These are phyloP conservation scores for Phaeolepiota aurea DNA, from an alignment of 768 basidiomycete species.

Conservation along the genomic window DNA sequence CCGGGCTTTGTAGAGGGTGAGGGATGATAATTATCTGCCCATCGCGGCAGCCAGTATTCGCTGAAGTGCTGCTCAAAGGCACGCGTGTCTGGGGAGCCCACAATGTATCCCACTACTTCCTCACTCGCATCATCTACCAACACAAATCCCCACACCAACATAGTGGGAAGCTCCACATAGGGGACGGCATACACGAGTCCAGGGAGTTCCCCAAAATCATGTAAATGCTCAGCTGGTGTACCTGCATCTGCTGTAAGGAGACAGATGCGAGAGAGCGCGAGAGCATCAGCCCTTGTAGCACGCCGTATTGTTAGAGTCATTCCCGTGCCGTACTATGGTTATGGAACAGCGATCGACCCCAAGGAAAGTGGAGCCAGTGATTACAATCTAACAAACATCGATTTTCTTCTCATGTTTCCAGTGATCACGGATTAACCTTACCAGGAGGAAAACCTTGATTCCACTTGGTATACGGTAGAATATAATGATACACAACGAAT, in stretches of 20 bases:
- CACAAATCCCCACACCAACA: slow-evolving; percentile 56
- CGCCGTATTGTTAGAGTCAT: slow-evolving; percentile 47
- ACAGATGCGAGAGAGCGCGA: slow-evolving; percentile 62
- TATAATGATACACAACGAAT: slow-evolving; percentile 9
- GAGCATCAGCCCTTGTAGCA: slow-evolving; percentile 44
- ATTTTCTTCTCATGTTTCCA: background rate
- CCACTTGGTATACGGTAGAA: slow-evolving; percentile 6
- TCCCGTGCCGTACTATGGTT: background rate
- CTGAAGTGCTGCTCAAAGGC: slow-evolving; percentile 48
- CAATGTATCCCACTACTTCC: slow-evolving; percentile 62
- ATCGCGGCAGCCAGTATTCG: slow-evolving; percentile 58
- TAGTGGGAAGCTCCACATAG: slow-evolving; percentile 59
- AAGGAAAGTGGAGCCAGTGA: no score
- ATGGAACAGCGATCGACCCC: background rate
- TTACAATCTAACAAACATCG: background rate
- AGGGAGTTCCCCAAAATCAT: slow-evolving; percentile 56
- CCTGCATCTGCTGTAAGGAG: slow-evolving; percentile 70
- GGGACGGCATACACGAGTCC: slow-evolving; percentile 72
- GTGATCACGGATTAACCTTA: background rate
- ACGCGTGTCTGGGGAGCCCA: slow-evolving; percentile 63
- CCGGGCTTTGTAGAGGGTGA: slow-evolving; percentile 24
- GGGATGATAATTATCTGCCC: slow-evolving; percentile 46
- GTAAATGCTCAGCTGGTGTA: slow-evolving; percentile 50
- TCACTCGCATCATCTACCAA: slow-evolving; percentile 41
- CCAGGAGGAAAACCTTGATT: slow-evolving; percentile 2